Conservation (phyloP, 2,329 filamentous ascomycete species). For the Scedosporium minutisporum region DNA sequence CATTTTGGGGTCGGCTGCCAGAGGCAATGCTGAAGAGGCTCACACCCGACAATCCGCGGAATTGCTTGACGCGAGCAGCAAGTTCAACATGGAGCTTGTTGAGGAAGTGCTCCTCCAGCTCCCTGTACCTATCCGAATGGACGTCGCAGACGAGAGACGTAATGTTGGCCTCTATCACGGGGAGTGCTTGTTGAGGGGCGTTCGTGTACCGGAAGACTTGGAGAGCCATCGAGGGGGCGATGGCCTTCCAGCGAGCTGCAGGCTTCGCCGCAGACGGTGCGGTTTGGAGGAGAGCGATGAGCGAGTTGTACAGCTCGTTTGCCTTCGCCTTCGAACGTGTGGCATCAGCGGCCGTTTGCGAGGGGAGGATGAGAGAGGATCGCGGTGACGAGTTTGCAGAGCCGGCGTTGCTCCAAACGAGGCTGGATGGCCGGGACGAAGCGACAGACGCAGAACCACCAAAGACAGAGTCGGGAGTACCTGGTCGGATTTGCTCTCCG, state of each 20-base stretch:
- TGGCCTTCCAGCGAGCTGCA: slow-evolving; percentile 39
- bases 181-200: slow-evolving; percentile 36
- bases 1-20: slow-evolving; percentile 33
- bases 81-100: slow-evolving; percentile 38
- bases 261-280: slow-evolving; percentile 29
- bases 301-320: slow-evolving; percentile 39
- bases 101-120: slow-evolving; percentile 40
- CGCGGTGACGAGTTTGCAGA: slow-evolving; percentile 43
- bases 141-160: slow-evolving; percentile 32
- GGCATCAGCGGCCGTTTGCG: slow-evolving; percentile 20
- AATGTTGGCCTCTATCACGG: slow-evolving; percentile 40
- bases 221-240: slow-evolving; percentile 43
- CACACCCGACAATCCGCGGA: slow-evolving; percentile 41
- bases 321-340: slow-evolving; percentile 33
- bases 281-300: slow-evolving; percentile 46
- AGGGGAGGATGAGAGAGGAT: slow-evolving; percentile 30
- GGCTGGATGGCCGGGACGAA: slow-evolving; percentile 38
- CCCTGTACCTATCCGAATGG: slow-evolving; percentile 33
- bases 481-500: not conserved
- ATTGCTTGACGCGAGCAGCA: slow-evolving; percentile 39
- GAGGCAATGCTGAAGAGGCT: slow-evolving; percentile 47
- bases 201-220: slow-evolving; percentile 50
- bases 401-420: slow-evolving; percentile 38
- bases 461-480: slow-evolving; percentile 3
- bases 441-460: slow-evolving; percentile 24